Base-by-base conservation (phyloP, 2,329 filamentous ascomycete species). In the Paraphaeosphaeria minitans region DNA sequence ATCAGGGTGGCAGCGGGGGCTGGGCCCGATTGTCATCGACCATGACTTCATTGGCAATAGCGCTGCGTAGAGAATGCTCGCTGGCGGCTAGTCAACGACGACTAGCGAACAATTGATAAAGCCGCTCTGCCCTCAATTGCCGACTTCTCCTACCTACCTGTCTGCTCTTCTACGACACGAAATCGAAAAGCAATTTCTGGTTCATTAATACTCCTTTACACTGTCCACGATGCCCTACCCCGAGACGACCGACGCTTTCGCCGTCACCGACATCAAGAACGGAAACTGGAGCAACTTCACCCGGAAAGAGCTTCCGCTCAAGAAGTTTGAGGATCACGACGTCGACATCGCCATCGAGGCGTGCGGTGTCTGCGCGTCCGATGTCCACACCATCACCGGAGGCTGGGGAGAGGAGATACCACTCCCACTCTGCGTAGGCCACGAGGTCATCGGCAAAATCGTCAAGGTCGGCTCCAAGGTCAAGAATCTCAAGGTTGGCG, bases 291-390 rank as follows among this genome's bases (percentile, higher is more conserved):
- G 78, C 62, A 76, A 81, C 21, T 87, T 87, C 75, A 80, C 83
- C 68, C 85, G 84, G 75, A 77, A 84, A 72, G 80, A 82, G 81
- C 92, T 92, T 81, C 85, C 88, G 67, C 87, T 93, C 58, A 95
- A 96, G 81, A 90, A 90, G 19, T 96, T 96, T 75, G 91, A 89
- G 65, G 91, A 93, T 75, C 85, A 91, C 77, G 92, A 97, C 74
- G 87, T 97, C 69, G 92, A 96, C 75, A 86, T 97, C 78, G 90
- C 93, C 82, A 89, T 97, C 70, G 88, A 93, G 66, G 88, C 66
- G 21, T 77, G 75, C 62, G 76, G 76, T 70, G 81, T 83, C 56
- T 83, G 81, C 73, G 80, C 77, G 52, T 79, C 77, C 42, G 80
- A 82, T 62, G 71, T 82, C 31, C 80, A 82, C 73, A 82, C 77